A percentile compares a stretch with the other conserved stretches of the same genome.
Conservation (phyloP, 495 filamentous ascomycete species). For the Letharia columbiana region DNA sequence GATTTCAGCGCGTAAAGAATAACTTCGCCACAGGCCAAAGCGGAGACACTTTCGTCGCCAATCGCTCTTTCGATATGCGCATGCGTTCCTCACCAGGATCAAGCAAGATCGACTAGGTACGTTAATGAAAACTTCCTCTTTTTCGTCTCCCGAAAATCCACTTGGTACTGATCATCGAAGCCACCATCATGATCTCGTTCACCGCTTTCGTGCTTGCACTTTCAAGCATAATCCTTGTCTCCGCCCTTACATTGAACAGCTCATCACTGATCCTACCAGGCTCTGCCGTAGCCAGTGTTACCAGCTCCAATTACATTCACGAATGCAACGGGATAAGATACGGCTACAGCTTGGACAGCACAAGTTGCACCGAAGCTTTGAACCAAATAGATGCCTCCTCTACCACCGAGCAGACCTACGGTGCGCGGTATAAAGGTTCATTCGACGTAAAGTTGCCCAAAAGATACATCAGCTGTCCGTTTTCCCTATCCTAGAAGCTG, state of each 20-base stretch:
- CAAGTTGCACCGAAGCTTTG: neutral
- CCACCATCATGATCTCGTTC: neutral
- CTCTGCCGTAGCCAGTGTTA: neutral
- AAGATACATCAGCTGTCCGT: constrained; percentile 6
- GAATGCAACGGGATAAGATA: neutral
- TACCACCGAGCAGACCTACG: neutral
- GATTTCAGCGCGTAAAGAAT: neutral
- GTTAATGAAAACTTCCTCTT: neutral
- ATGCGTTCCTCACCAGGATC: neutral
- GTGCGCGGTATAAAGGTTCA: neutral
- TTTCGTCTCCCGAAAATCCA: neutral
- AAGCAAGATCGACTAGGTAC: neutral
- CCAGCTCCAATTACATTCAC: neutral
- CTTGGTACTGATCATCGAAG: too few species aligned
- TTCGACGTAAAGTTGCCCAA: neutral
- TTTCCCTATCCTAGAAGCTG: neutral
- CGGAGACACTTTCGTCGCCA: neutral
- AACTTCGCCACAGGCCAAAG: neutral
- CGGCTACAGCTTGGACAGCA: neutral
- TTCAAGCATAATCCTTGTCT: neutral
- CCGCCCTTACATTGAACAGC: neutral
- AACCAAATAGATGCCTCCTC: neutral
- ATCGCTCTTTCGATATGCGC: neutral
- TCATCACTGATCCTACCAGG: neutral
- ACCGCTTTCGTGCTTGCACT: neutral